Evolutionary conservation across 2,329 filamentous ascomycete genomes (phyloP).

Genomic region (Apiospora kogelbergensis): DNA sequence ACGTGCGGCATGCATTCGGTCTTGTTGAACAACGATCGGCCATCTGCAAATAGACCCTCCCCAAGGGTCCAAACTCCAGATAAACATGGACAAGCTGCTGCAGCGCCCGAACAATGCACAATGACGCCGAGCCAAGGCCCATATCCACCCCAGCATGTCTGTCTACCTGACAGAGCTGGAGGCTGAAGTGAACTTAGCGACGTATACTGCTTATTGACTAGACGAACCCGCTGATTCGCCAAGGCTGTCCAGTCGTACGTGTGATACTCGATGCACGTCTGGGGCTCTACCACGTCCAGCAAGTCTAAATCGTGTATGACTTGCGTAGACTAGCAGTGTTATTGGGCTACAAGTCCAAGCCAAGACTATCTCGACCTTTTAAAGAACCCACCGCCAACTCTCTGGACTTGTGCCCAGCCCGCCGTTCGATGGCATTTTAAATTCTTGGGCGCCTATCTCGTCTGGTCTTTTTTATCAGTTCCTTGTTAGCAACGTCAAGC

Average conservation of each 20-base stretch:
- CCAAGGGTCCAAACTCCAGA: not conserved
- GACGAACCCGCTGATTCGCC: not conserved
- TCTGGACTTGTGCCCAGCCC: not conserved
- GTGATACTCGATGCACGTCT: not conserved
- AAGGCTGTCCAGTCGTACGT: not conserved
- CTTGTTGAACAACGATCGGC: not conserved
- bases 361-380: not conserved
- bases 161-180: not conserved
- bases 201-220: not conserved
- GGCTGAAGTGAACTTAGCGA: not conserved
- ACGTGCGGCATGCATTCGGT: not conserved
- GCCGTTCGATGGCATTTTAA: not conserved
- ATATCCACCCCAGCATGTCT: not conserved
- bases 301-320: not conserved
- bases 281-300: not conserved
- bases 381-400: not conserved
- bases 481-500: not conserved
- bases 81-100: not conserved
- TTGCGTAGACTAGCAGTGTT: not conserved
- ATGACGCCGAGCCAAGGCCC: slow-evolving; percentile 8
- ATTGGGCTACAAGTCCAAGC: not conserved
- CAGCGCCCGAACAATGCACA: not conserved
- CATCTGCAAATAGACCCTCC: not conserved
- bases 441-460: not conserved
- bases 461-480: not conserved